These are phyloP conservation scores for Fusarium siculi DNA, from an alignment of 2,329 filamentous ascomycete species.

Conservation along the genomic window DNA sequence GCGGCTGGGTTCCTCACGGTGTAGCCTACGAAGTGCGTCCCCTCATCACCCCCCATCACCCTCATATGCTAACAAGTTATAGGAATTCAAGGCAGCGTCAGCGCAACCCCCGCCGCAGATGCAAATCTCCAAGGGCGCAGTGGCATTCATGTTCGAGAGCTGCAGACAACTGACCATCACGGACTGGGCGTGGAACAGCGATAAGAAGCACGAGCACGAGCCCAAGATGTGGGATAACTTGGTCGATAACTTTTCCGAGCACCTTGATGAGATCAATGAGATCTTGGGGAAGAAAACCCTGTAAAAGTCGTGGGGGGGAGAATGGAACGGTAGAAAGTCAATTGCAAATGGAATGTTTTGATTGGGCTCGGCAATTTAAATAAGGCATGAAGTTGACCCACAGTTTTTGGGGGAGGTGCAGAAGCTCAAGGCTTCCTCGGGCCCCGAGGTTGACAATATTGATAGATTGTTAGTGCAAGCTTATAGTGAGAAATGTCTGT, in stretches of 20 bases:
- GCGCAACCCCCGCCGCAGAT: slow-evolving; percentile 29
- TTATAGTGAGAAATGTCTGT: rapidly evolving
- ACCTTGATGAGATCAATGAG: slow-evolving; percentile 33
- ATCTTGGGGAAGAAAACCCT: slow-evolving; percentile 20
- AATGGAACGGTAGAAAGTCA: neutral
- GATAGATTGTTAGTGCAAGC: rapidly evolving
- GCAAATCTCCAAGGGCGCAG: slow-evolving; percentile 38
- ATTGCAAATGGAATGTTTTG: neutral
- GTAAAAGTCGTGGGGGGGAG: neutral
- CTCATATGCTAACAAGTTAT: neutral
- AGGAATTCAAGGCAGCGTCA: slow-evolving; percentile 41
- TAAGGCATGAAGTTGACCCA: neutral
- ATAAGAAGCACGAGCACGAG: slow-evolving; percentile 43
- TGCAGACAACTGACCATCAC: slow-evolving; percentile 40
- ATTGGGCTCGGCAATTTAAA: neutral
- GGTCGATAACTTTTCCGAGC: slow-evolving; percentile 39
- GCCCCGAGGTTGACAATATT: neutral
- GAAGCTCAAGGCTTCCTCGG: neutral
- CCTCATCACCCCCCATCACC: rapidly evolving
- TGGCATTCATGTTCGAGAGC: slow-evolving; percentile 44
- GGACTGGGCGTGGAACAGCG: slow-evolving; percentile 40
- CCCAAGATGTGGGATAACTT: slow-evolving; percentile 43
- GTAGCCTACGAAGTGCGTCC: slow-evolving; percentile 30
- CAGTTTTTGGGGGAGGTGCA: neutral
- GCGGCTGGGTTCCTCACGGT: slow-evolving; percentile 32